Evolutionary conservation across 140 eudicot genomes (phyloP), one percentile per base, ranked within the genome.

Genomic region (Erigeron philadelphicus): DNA sequence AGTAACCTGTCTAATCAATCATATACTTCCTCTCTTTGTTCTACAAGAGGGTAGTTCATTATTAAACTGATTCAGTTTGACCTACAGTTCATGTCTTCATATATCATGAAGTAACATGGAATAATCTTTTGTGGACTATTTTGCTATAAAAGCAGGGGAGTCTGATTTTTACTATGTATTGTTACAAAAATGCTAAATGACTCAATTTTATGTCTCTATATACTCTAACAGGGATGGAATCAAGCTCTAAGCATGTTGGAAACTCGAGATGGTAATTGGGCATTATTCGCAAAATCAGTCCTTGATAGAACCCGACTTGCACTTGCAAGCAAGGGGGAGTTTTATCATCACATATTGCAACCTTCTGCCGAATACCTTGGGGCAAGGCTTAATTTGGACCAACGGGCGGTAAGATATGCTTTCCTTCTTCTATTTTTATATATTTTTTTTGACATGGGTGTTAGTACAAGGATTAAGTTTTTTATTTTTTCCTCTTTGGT

Each of bases 311-410:
- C 90, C 23, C 95, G 99, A 54, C 95, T 93, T 74, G 88, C 95
- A 71, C 97, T 93, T 72, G 82, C 95, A 35, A 83, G 81, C 89
- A 93, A 87, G 78, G 97, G 95, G 31, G 99, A 93, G 85, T 78
- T 79, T 46, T 93, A 87, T 77, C 88, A 89, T 72, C 84, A 80
- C 48, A 66, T 83, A 69, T 79, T 93, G 79, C 99, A 93, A 68
- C 97, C 99, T 67, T 89, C 99, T 70, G 99, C 99, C 0, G 99
- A 93, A 81, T 87, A 93, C 83, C 95, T 93, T 15, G 99, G 99
- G 62, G 87, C 95, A 54, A 76, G 56, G 68, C 97, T 93, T 72
- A 96, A 95, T 57, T 87, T 93, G 77, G 95, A 87, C 56, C 84
- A 87, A 71, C 80, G 99, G 97, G 99, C 99, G 58, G 99, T 93